Percentiles rank a stretch among this genome's conserved stretches.
Evolutionary conservation across 257 asterid species (phyloP).

Genomic region (Linaria vulgaris): DNA sequence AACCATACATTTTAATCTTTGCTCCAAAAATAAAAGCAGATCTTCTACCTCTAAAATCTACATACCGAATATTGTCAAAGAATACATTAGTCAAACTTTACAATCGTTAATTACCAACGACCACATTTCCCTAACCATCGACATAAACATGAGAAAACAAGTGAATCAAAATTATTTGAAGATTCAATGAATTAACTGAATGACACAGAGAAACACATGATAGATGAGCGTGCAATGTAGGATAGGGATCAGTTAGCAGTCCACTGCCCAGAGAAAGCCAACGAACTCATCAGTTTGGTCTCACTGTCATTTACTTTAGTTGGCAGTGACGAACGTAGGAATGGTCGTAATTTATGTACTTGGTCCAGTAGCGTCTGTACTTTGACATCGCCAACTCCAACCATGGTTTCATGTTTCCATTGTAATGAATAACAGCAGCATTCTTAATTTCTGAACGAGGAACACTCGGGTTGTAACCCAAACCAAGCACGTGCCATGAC

Average conservation of each 20-base stretch:
- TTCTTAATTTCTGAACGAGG: conserved; percentile 71
- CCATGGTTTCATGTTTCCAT: conserved; percentile 99
- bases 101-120: conserved; percentile 21
- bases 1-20: too few species aligned
- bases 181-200: conserved; percentile 35
- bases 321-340: conserved; percentile 69
- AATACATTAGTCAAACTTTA: conserved; percentile 30
- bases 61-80: conserved; percentile 27
- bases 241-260: conserved; percentile 15
- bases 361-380: conserved; percentile 87
- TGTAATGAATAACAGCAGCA: conserved; percentile 91
- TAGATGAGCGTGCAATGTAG: conserved; percentile 14
- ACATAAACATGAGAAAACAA: conserved; percentile 18
- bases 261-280: conserved; percentile 19
- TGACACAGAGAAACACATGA: conserved; percentile 31
- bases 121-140: conserved; percentile 13
- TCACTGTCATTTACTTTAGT: conserved; percentile 50
- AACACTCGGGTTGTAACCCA: conserved; percentile 87
- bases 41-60: conserved; percentile 13
- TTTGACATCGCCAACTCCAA: conserved; percentile 85
- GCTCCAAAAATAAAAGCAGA: too few species aligned
- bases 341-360: conserved; percentile 76
- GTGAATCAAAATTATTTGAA: conserved; percentile 17
- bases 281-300: conserved; percentile 16
- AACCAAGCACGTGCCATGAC: conserved; percentile 95